These are phyloP conservation scores for Lomentospora prolificans DNA, from an alignment of 2,329 filamentous ascomycete genomes.

Conservation along the genomic window DNA sequence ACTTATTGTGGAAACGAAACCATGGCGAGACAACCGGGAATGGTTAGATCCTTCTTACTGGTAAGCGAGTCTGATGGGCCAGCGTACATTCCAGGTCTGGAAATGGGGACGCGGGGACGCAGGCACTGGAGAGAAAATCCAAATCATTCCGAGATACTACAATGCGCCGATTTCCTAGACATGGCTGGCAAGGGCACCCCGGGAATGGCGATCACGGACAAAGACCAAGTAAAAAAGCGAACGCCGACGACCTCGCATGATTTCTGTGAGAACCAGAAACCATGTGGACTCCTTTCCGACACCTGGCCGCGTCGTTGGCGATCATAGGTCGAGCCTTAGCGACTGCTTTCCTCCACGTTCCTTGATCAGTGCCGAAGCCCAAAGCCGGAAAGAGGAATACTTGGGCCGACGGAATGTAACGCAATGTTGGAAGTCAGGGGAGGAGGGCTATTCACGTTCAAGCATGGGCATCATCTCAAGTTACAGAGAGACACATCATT, in stretches of 20 bases:
- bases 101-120: neutral
- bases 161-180: neutral
- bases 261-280: neutral
- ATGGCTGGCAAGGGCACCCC: neutral
- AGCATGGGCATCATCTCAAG: too few relatives aligned
- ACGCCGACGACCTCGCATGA: neutral
- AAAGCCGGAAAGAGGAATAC: neutral
- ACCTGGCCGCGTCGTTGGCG: neutral
- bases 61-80: constrained; percentile 2
- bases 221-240: neutral
- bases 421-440: neutral
- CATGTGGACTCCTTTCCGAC: neutral
- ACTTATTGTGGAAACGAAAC: neutral
- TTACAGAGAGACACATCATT: too few relatives aligned
- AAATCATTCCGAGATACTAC: neutral
- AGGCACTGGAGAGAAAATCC: neutral
- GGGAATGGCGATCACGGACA: neutral
- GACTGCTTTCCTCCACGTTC: neutral
- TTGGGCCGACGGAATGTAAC: neutral
- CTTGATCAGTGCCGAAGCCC: neutral
- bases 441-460: too few relatives aligned
- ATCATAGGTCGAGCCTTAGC: neutral
- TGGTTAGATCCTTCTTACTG: neutral
- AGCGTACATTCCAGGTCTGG: neutral
- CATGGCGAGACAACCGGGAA: neutral